These are phyloP conservation scores for Malus domestica DNA, from an alignment of 306 rosid genomes.

Conservation along the genomic window ASM211411v1 NC_041798.1:20472501-20473000, in stretches of 20 bases:
- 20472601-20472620: not conserved
- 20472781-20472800: constrained; percentile 22
- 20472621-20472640: not conserved
- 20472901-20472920: constrained; percentile 69
- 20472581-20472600: not conserved
- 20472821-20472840: not conserved
- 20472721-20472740: constrained; percentile 35
- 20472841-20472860: not conserved
- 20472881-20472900: constrained; percentile 80
- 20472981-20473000: not conserved
- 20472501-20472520: not conserved
- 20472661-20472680: constrained; percentile 21
- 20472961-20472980: constrained; percentile 72
- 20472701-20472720: constrained; percentile 62
- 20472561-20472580: not conserved
- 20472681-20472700: constrained; percentile 28
- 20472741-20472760: constrained; percentile 73
- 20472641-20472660: constrained; percentile 11
- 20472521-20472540: not conserved
- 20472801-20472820: not conserved
- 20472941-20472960: constrained; percentile 66
- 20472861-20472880: not conserved
- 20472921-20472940: constrained; percentile 68
- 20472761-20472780: constrained; percentile 89
- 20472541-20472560: not conserved